Evolutionary conservation across 495 filamentous ascomycete genomes (phyloP), one percentile per base, ranked within the genome.

Genomic region (Rusavskia elegans): DNA sequence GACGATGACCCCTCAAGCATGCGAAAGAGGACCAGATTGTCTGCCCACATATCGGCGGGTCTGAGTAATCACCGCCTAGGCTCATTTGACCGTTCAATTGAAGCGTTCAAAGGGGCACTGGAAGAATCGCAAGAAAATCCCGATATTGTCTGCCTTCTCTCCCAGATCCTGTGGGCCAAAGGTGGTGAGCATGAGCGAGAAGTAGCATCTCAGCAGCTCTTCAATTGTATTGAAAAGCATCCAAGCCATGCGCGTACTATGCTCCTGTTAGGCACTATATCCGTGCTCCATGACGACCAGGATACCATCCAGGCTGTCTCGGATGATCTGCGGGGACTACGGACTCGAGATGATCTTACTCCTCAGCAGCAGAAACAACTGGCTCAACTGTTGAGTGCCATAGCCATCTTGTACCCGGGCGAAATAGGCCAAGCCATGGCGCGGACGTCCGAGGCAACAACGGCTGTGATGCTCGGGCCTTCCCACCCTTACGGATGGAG

Each of bases 91-190:
- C 68, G 72, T 19, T 83, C 87, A 5, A 78, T 95, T 14, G 70
- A 77, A 20, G 85, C 82, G 72, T 94, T 97, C 68, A 79, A 85
- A 51, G 70, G 79, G 13, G 90, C 89, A 5, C 72, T 98, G 8
- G 74, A 81, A 44, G 90, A 95, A 66, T 85, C 84, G 5, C 63
- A 78, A 40, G 76, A 77, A 40, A 78, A 86, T 50, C 85, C 90
- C 2, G 87, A 98, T 63, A 83, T 90, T 4, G 80, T 89, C 16
- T 95, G 89, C 60, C 73, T 95, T 16, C 73, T 97, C 9, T 83
- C 89, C 2, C 85, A 97, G 61, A 81, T 96, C 3, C 74, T 97
- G 6, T 98, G 90, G 89, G 88, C 87, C 3, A 89, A 84, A 61
- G 89, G 86, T 23, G 80, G 79, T 1, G 78, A 83, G 8, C 78